Evolutionary conservation across 176 grass and related monocot genomes (phyloP).

Genomic region (Hordeum marinum): DNA sequence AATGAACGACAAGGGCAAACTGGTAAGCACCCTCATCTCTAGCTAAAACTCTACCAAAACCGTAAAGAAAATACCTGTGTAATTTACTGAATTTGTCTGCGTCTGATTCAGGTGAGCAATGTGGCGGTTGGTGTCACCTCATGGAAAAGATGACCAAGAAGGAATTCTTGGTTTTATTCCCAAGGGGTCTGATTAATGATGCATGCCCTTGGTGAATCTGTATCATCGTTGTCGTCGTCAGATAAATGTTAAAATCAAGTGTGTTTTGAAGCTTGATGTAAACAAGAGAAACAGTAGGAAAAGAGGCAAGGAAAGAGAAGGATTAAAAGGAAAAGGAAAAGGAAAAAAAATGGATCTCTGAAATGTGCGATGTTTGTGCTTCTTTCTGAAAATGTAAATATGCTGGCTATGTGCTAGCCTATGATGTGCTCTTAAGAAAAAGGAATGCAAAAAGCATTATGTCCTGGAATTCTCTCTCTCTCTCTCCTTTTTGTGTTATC

Average conservation of each 20-base stretch:
- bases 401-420: conserved; percentile 34
- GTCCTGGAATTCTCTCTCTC: conserved; percentile 23
- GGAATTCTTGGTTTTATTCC: neutral
- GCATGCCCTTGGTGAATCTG: conserved; percentile 25
- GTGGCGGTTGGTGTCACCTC: conserved; percentile 48
- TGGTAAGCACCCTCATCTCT: conserved; percentile 27
- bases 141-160: conserved; percentile 51
- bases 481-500: neutral
- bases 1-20: conserved; percentile 51
- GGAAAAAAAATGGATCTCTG: neutral
- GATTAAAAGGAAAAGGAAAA: no score
- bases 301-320: neutral
- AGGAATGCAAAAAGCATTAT: conserved; percentile 47
- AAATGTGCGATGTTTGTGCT: conserved; percentile 17
- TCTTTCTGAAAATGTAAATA: conserved; percentile 51
- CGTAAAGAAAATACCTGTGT: neutral
- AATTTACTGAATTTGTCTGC: conserved; percentile 15
- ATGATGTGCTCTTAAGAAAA: conserved; percentile 37
- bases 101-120: conserved; percentile 40
- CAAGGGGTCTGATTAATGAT: conserved; percentile 31
- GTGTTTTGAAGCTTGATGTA: conserved; percentile 59
- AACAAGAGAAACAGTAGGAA: conserved; percentile 19
- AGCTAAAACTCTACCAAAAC: neutral
- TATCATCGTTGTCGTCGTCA: conserved; percentile 4
- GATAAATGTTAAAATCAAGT: conserved; percentile 39